Evolutionary conservation across 2,329 filamentous ascomycete genomes (phyloP).

Genomic region (Fusarium irregulare): DNA sequence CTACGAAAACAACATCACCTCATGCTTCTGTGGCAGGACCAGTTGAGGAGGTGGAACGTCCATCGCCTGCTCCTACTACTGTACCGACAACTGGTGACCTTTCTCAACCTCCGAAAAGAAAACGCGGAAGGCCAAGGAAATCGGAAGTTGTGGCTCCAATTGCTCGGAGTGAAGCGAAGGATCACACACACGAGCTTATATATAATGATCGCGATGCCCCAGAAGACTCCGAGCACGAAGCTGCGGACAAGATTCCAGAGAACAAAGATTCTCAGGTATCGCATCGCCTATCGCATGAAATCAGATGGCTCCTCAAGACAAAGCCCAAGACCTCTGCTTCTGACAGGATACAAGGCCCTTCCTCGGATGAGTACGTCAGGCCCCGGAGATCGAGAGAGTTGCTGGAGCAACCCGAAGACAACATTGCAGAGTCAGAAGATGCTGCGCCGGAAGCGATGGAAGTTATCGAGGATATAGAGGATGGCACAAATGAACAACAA

Average conservation of each 20-base stretch:
- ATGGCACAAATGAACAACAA: not conserved
- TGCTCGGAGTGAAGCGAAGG: not conserved
- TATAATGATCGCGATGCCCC: not conserved
- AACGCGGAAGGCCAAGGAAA: constrained; percentile 19
- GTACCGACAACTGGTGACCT: not conserved
- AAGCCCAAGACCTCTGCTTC: constrained; percentile 1
- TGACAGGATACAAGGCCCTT: not conserved
- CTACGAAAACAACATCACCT: not conserved
- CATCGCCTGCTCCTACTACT: not conserved
- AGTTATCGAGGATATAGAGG: not conserved
- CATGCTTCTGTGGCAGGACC: not conserved
- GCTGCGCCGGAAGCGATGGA: not conserved
- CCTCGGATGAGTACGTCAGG: not conserved
- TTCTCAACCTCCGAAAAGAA: not conserved
- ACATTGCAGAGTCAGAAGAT: not conserved
- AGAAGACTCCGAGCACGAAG: not conserved
- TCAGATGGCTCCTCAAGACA: constrained; percentile 35
- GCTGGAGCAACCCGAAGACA: not conserved
- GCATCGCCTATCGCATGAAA: constrained; percentile 7
- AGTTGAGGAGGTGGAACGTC: not conserved
- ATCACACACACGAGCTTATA: not conserved
- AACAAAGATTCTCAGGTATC: not conserved
- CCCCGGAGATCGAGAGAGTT: constrained; percentile 1
- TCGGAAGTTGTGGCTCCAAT: not conserved
- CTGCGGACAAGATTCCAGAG: not conserved